These are phyloP conservation scores for Coffea canephora DNA, from an alignment of 257 asterid species.

Conservation along the genomic window DNA sequence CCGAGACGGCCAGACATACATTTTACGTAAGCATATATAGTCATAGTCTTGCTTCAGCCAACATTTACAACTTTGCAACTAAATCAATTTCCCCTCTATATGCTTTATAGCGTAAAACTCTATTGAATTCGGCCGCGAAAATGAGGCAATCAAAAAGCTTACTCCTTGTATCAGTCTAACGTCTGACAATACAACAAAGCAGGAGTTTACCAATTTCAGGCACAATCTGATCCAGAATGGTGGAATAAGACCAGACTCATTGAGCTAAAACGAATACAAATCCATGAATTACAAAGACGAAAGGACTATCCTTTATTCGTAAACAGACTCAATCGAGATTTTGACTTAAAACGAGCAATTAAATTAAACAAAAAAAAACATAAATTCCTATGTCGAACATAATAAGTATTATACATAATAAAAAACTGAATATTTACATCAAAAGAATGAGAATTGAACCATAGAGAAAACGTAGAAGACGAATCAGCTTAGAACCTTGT, in stretches of 20 bases:
- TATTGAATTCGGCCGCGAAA: background rate
- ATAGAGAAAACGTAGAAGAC: background rate
- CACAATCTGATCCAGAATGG: too few species aligned
- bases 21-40: too few species aligned
- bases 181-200: background rate
- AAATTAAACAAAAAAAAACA: background rate
- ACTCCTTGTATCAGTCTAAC: background rate
- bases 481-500: constrained; percentile 44
- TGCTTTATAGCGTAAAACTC: background rate
- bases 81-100: background rate
- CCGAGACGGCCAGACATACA: too few species aligned
- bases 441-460: too few species aligned
- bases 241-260: background rate
- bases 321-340: background rate
- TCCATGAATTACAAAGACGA: background rate
- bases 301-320: background rate
- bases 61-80: background rate
- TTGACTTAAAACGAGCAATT: background rate
- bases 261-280: background rate
- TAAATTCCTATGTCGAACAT: background rate
- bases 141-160: background rate
- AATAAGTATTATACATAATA: background rate
- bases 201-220: background rate
- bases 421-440: background rate
- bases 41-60: too few species aligned